Evolutionary conservation across 1,284 basidiomycete species (phyloP).

Genomic region (Cerrena zonata): DNA sequence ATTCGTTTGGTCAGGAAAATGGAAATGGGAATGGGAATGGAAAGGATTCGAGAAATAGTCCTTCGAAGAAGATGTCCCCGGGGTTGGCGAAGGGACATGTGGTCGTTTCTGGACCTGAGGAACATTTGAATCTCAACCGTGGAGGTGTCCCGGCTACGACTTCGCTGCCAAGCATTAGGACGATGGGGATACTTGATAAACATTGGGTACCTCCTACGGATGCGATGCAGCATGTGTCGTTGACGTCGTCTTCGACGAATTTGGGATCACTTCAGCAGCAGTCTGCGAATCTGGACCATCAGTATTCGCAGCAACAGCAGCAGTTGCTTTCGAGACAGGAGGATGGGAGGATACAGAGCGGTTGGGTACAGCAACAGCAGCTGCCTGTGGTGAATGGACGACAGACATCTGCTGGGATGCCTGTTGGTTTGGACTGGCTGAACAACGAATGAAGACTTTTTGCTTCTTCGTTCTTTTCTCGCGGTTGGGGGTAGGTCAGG

Average conservation of each 20-base stretch:
- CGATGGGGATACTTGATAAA: constrained; percentile 58
- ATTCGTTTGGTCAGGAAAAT: no score
- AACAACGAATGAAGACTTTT: neutral
- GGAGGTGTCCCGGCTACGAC: constrained; percentile 18
- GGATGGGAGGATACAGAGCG: neutral
- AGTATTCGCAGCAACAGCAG: neutral
- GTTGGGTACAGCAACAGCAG: neutral
- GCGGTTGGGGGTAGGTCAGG: no score
- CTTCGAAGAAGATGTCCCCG: no score
- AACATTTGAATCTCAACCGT: neutral
- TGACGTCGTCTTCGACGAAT: no score
- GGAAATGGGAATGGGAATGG: no score
- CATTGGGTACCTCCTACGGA: constrained; percentile 33
- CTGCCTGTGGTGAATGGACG: neutral
- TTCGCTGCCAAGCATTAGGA: constrained; percentile 65
- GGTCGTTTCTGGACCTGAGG: neutral
- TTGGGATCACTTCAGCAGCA: no score
- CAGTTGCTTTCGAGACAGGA: neutral
- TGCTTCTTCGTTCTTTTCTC: neutral
- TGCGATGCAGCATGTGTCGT: constrained; percentile 17
- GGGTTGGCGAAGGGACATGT: no score
- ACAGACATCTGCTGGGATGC: neutral
- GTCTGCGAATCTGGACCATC: neutral
- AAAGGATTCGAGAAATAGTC: no score
- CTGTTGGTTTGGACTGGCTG: neutral